These are phyloP conservation scores for Colletotrichum tropicicola DNA, from an alignment of 2,329 filamentous ascomycete species.

Conservation along the genomic window DNA sequence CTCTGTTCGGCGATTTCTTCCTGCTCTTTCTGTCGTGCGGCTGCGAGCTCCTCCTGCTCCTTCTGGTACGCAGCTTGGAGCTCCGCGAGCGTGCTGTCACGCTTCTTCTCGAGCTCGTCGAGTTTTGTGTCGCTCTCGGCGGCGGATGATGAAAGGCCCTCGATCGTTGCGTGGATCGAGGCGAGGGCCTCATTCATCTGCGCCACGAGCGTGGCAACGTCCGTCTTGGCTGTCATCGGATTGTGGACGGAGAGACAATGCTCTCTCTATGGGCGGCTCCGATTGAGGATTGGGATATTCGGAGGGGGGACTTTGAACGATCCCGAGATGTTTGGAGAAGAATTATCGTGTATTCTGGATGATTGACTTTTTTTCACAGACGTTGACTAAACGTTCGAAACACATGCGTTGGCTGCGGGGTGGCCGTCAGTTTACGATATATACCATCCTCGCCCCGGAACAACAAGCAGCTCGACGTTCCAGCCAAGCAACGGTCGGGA, in stretches of 20 bases:
- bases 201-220: conserved; percentile 48
- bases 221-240: conserved; percentile 34
- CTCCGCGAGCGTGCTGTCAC: conserved; percentile 42
- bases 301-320: neutral
- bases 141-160: conserved; percentile 38
- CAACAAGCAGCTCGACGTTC: conserved; percentile 2
- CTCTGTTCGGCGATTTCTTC: conserved; percentile 45
- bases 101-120: conserved; percentile 48
- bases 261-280: no score
- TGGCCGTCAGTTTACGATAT: conserved; percentile 22
- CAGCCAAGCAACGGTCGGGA: conserved; percentile 12
- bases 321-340: neutral
- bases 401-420: neutral
- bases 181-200: conserved; percentile 54
- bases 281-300: neutral
- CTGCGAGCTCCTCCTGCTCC: conserved; percentile 40
- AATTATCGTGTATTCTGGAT: conserved; percentile 3
- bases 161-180: conserved; percentile 47
- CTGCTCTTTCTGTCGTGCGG: conserved; percentile 39
- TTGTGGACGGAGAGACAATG: neutral
- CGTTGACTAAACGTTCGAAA: conserved; percentile 7
- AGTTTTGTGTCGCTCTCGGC: conserved; percentile 45
- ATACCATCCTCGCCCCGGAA: conserved; percentile 20
- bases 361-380: conserved; percentile 2
- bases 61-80: conserved; percentile 41